Evolutionary conservation across 192 early-diverging fungal genomes (phyloP), one percentile per base, ranked within the genome.

Genomic region (Chytriomyces confervae): DNA sequence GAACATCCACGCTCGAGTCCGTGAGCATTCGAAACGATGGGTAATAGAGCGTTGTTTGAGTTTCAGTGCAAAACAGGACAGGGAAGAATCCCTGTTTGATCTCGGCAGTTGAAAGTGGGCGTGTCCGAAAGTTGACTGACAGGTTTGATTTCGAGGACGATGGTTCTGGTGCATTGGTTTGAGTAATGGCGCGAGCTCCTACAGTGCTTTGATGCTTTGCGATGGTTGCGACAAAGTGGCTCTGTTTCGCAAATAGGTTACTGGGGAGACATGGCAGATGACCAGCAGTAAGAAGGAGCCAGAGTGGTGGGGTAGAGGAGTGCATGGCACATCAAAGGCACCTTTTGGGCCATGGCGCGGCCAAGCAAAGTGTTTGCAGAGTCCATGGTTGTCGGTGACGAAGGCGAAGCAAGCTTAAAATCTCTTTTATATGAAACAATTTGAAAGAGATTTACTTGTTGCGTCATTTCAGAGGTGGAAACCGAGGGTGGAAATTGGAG

Each of bases 101-200:
- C 50, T 75, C 72, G 11, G 29, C 10, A 0, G 43, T 9, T 9
- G 44, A 60, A 61, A 75, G 61, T 1, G 72, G 72, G 7, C 72
- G 72, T 7, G 72, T 75, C 61, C 72, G 72, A 61, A 75, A 75
- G 61, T 75, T 20, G 46, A 75, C 72, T 23, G 20, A 60, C 57
- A 60, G 18, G 18, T 60, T 60, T 23, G 18, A 23, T n/a, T 60
- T 60, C 57, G 20, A 16, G 1, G 57, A 16, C 57, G 20, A 23
- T 60, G 36, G 2, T 36, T 36, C 36, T 36, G 36, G 36, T 36
- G 36, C 0, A 36, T 36, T 36, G 36, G 36, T 36, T 36, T 36
- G 36, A 36, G 36, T 3, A 36, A 36, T 1, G 36, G 36, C 36
- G 36, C 36, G 36, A 36, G 36, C 36, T 36, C 36, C 36, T 23